Percentiles rank a stretch among this genome's conserved stretches.
phyloP scores from a whole-genome alignment of 257 asterid genomes.

The Jasminum sambac region DNA sequence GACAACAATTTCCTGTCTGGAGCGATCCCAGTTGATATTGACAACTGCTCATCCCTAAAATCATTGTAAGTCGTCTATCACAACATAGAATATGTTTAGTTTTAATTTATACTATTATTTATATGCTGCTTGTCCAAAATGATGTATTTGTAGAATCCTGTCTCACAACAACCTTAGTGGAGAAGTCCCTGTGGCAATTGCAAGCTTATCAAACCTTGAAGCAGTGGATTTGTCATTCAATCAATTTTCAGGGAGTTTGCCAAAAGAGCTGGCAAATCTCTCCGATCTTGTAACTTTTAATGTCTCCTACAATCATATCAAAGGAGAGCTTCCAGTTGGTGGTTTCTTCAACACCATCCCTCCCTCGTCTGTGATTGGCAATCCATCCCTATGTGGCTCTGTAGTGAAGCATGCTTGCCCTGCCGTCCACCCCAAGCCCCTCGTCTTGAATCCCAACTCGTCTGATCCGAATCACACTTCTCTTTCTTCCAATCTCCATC shows the following conservation, averaged over 20 bases:
- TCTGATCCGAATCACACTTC: constrained; percentile 52
- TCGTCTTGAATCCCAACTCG: constrained; percentile 81
- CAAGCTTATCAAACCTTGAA: constrained; percentile 60
- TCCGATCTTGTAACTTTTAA: constrained; percentile 60
- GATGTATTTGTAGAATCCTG: constrained; percentile 45
- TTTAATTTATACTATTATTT: neutral
- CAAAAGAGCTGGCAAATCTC: constrained; percentile 65
- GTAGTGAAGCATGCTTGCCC: constrained; percentile 74
- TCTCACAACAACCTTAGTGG: constrained; percentile 71
- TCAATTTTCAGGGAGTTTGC: constrained; percentile 64
- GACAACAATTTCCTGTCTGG: constrained; percentile 55
- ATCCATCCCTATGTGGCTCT: constrained; percentile 81
- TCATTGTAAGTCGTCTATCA: constrained; percentile 56
- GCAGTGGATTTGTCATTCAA: constrained; percentile 71
- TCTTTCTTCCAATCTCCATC: constrained; percentile 44
- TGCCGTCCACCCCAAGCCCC: constrained; percentile 81
- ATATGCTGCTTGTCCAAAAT: neutral
- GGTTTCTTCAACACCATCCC: constrained; percentile 78
- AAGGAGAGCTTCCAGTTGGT: constrained; percentile 82
- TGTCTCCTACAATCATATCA: constrained; percentile 64
- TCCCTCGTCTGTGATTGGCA: constrained; percentile 61
- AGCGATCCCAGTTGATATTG: constrained; percentile 47
- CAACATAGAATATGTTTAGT: neutral
- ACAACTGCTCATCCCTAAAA: constrained; percentile 60
- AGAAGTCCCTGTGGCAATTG: constrained; percentile 47